Base-by-base conservation (phyloP, 495 filamentous ascomycete species). In the Penicilliopsis zonata region DNA sequence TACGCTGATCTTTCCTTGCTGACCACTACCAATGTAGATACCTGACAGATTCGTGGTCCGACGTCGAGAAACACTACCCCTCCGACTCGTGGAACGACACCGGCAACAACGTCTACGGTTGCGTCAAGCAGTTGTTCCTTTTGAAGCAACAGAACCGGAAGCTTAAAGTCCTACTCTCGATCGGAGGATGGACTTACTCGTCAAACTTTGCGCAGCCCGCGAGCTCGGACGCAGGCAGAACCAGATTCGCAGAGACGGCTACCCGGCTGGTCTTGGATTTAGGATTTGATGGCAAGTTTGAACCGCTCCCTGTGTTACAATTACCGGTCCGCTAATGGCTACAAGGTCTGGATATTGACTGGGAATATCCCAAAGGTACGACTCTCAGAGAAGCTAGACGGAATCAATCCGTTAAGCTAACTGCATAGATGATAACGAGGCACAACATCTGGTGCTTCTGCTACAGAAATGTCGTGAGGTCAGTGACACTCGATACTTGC, bases 111-210 rank as follows among this genome's bases (percentile, higher is more conserved):
- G 40, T 37, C 18, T 42, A 42, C 20, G 40, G 26, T 32, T 94
- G 84, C 54, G 58, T 88, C 25, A 98, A 96, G 67, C 90, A 96
- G 62, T 74, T 98, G 13, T 85, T 79, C 58, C 66, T 98, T 16
- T 74, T 88, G 21, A 98, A 98, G 69, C 80, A 80, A 48, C 63
- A 72, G 37, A 78, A 96, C 56, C 76, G 90, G 33, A 78, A 92
- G 50, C 62, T 98, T 28, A 95, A 96, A 57, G 69, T 93, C 4
- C 67, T 96, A 7, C 74, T 99, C 9, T 92, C 83, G 28, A 90
- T 99, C 41, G 90, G 90, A 37, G 90, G 90, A 18, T 96, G 92
- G 90, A 94, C 87, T 0, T 96, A 95, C 53, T 83, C 81, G 31
- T 55, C 72, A 48, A 92, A 94, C 56, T 94, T 99, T 51, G 67